Evolutionary conservation across 805 yeast genomes (phyloP).

Genomic region (Cyberlindnera samutprakarnensis): DNA sequence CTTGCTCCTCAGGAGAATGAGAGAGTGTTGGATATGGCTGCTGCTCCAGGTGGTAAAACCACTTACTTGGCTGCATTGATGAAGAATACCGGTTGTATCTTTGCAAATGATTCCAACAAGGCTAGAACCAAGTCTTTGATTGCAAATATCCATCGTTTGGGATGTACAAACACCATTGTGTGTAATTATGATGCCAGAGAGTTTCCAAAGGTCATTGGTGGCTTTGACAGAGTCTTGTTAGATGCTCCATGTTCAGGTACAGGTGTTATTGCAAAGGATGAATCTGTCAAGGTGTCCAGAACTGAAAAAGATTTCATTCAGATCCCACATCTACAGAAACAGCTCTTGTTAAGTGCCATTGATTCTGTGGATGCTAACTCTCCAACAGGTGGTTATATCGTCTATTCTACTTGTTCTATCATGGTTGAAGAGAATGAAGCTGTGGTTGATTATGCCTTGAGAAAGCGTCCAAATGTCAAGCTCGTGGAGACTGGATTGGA

Average conservation of each 20-base stretch:
- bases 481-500: constrained; percentile 87
- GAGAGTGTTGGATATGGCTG: constrained; percentile 96
- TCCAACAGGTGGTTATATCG: constrained; percentile 86
- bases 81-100: constrained; percentile 96
- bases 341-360: constrained; percentile 85
- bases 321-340: constrained; percentile 95
- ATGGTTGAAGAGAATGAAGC: constrained; percentile 98
- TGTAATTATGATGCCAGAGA: constrained; percentile 98
- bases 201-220: constrained; percentile 97
- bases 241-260: constrained; percentile 99
- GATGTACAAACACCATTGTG: constrained; percentile 93
- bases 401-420: constrained; percentile 96
- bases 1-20: constrained; percentile 95
- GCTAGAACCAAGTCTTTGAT: constrained; percentile 93
- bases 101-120: constrained; percentile 96
- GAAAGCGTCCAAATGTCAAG: constrained; percentile 93
- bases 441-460: constrained; percentile 94
- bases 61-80: constrained; percentile 91
- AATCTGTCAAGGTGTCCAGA: constrained; percentile 85
- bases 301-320: constrained; percentile 95
- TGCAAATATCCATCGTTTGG: constrained; percentile 95
- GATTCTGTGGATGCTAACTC: constrained; percentile 95
- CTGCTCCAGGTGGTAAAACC: constrained; percentile 99
- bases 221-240: constrained; percentile 87
- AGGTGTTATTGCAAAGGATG: constrained; percentile 97